Base-by-base conservation (phyloP, 2,329 filamentous ascomycete species). In the Penicillium hesseltinei region DNA sequence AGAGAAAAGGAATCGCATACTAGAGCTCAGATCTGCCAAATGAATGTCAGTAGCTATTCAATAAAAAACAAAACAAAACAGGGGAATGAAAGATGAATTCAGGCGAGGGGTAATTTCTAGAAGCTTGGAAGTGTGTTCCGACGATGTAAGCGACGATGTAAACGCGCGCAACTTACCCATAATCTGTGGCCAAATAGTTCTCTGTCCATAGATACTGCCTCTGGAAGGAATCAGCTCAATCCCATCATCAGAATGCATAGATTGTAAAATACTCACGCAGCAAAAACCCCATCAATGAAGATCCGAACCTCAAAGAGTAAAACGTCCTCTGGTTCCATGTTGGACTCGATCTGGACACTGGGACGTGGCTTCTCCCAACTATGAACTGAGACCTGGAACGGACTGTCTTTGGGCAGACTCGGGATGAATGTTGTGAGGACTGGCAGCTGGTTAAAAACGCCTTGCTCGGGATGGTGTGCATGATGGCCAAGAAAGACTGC, bases 321-420 rank as follows among this genome's bases (percentile, higher is more conserved):
- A 17, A 79, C 66, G 45, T 88, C 81, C 9, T 81, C 71, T 44
- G 82, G 78, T 59, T 84, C 82, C 74, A 81, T 84, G 67, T 84
- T 80, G 44, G 77, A 76, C 58, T 79, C 80, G 35, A 84, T 80
- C 64, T 82, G 79, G 44, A 83, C 80, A 62, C 84, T 88, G 53
- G 85, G 75, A 19, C 79, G 77, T 6, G 87, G 87, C 5, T 77
- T 80, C 17, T 81, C 81, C 90, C 90, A 93, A 57, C 82, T 87
- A 73, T 92, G 89, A 48, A 93, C 80, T 2, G 90, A 92, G 49
- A 92, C 80, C 60, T 86, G 83, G 72, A 92, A 92, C 0, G 84
- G 79, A 29, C 77, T 77, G 25, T 84, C 83, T 0, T 77, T 70
- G 4, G 78, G 66, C 10, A 91, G 77, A 58, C 86, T 88, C 1